phyloP scores from a whole-genome alignment of 2,329 filamentous ascomycete species.

The Lasiodiplodia citricola region DNA sequence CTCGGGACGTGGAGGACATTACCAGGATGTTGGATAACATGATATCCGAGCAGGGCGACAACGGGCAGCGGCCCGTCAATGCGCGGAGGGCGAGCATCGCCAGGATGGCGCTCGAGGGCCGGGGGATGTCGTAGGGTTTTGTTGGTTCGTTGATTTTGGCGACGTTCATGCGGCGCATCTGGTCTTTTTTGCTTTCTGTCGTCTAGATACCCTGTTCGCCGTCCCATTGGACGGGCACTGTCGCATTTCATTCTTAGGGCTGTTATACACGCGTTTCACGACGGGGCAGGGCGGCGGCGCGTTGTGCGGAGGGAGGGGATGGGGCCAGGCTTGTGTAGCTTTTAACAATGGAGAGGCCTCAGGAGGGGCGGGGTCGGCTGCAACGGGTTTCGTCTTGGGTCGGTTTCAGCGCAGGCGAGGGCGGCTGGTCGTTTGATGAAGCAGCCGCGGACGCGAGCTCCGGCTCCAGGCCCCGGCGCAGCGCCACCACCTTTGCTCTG shows the following conservation, averaged over 20 bases:
- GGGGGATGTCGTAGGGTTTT: constrained; percentile 9
- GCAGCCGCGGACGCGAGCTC: constrained; percentile 10
- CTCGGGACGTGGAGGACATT: constrained; percentile 85
- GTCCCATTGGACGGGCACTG: constrained; percentile 22
- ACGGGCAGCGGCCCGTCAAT: constrained; percentile 66
- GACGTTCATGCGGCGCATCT: constrained; percentile 16
- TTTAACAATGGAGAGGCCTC: constrained; percentile 20
- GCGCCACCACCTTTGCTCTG: neutral
- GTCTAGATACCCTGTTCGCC: constrained; percentile 23
- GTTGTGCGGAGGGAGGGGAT: neutral
- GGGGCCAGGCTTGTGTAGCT: constrained; percentile 14
- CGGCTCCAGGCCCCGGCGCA: neutral
- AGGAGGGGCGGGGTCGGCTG: constrained; percentile 11
- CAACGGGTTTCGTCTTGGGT: constrained; percentile 11
- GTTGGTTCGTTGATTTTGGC: constrained; percentile 12
- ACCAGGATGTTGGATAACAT: constrained; percentile 93
- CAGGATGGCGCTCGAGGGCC: constrained; percentile 16
- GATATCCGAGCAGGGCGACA: constrained; percentile 87
- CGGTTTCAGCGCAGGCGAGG: constrained; percentile 16
- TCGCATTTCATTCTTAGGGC: constrained; percentile 24
- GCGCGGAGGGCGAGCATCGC: constrained; percentile 57
- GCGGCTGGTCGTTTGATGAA: constrained; percentile 5
- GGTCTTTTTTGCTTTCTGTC: constrained; percentile 5
- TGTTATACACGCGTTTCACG: constrained; percentile 21
- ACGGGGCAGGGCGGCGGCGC: neutral